Conservation (phyloP, 192 early-diverging fungal species). For the Allomyces arbusculus region DNA sequence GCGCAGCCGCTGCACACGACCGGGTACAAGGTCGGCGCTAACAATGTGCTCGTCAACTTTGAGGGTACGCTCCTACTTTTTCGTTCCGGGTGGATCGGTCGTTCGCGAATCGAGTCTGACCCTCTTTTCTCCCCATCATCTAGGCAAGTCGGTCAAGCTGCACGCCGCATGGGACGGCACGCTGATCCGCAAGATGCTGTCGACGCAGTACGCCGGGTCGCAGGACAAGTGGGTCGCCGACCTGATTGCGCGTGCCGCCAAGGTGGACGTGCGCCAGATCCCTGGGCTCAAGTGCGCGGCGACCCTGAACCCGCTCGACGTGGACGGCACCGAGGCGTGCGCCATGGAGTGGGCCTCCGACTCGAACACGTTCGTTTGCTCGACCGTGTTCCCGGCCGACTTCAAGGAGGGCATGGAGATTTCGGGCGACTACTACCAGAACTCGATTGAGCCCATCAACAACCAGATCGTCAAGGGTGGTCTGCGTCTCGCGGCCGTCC, state of each 20-base stretch:
- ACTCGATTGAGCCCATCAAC: conserved; percentile 6
- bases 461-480: conserved; percentile 18
- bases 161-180: no score
- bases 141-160: no score
- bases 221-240: no score
- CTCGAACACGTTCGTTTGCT: conserved; percentile 12
- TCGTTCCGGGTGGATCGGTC: no score
- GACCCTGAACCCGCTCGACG: conserved; percentile 3
- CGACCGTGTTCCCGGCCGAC: conserved; percentile 1
- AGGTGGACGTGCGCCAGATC: no score
- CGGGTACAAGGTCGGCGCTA: not conserved
- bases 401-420: conserved; percentile 1
- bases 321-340: conserved; percentile 5
- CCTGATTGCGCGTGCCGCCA: no score
- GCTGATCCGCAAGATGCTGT: no score
- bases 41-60: not conserved
- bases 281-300: no score
- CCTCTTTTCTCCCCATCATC: no score
- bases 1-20: not conserved
- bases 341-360: conserved; percentile 14
- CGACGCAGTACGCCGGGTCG: no score
- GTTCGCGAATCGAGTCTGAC: no score
- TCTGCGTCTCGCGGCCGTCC: conserved; percentile 10
- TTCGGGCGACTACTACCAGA: conserved; percentile 5
- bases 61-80: no score